Percentiles rank a stretch among this genome's conserved stretches.
phyloP scores from a whole-genome alignment of 257 asterid species.

The Haberlea rhodopensis region DNA sequence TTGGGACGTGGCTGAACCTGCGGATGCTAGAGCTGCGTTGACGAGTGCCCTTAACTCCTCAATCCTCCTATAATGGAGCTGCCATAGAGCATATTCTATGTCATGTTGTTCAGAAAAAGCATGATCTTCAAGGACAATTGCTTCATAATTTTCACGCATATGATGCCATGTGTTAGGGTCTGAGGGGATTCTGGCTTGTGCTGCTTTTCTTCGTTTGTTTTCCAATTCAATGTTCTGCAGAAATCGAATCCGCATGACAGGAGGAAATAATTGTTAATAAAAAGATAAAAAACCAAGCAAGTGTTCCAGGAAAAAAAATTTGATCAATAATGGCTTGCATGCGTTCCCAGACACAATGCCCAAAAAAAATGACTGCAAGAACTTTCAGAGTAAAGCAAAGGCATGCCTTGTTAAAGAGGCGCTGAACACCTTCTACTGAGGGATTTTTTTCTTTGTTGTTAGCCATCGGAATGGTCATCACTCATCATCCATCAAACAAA shows the following conservation, averaged over 20 bases:
- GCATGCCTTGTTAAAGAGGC: constrained; percentile 71
- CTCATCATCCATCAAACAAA: constrained; percentile 62
- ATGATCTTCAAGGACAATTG: constrained; percentile 85
- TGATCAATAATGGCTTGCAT: background rate
- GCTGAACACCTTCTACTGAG: constrained; percentile 64
- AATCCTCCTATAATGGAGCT: constrained; percentile 83
- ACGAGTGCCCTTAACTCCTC: constrained; percentile 82
- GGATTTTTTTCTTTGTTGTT: constrained; percentile 46
- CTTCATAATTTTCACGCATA: constrained; percentile 92
- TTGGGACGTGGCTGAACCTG: constrained; percentile 56
- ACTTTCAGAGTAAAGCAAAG: background rate
- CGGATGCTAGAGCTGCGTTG: constrained; percentile 61
- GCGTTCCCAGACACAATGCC: constrained; percentile 5
- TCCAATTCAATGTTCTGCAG: constrained; percentile 81
- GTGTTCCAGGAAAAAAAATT: constrained; percentile 2
- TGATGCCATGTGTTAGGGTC: constrained; percentile 94
- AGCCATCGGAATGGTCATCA: constrained; percentile 78
- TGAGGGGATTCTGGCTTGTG: constrained; percentile 81
- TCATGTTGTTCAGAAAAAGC: constrained; percentile 83
- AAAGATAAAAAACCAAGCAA: background rate
- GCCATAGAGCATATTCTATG: constrained; percentile 90
- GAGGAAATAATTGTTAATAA: background rate
- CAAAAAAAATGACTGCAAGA: background rate
- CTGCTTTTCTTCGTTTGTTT: constrained; percentile 73
- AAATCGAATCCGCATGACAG: constrained; percentile 11